Base-by-base conservation (phyloP, 2,329 filamentous ascomycete genomes). In the Ploettnerulaceae sp. region DNA sequence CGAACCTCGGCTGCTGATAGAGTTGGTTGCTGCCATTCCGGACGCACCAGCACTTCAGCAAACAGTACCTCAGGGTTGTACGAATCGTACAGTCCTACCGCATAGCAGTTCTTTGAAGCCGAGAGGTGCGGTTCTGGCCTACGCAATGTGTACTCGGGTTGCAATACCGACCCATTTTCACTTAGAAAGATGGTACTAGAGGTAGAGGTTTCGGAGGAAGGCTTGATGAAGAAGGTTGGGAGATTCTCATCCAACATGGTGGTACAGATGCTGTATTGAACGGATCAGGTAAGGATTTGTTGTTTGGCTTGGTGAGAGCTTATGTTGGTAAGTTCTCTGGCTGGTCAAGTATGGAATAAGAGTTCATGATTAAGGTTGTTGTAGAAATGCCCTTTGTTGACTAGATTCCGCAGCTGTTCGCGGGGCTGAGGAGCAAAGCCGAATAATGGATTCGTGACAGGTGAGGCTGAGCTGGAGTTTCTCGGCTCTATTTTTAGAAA, bases 191-290 rank as follows among this genome's bases (percentile, higher is more conserved):
- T 70, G 40, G 75, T 72, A 57, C 68, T 84, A 62, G 75, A 70
- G 49, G 73, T 69, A 5, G 75, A 70, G 59, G 75, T 74, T 46
- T 78, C 73, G 47, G 74, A 67, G 15, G 69, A 67, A 47, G 59
- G 54, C 53, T 71, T 73, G 63, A 76, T 75, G 57, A 70, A 74
- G 61, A 80, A 82, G 34, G 76, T 89, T 46, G 90, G 90, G n/a
- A 96, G 79, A 67, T 90, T 95, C 66, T 94, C 88, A 81, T 95
- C 89, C 60, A 95, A 77, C 89, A 95, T 95, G 17, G n/a, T n/a
- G n/a, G n/a, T n/a, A n/a, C n/a, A n/a, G n/a, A n/a, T n/a, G n/a
- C n/a, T n/a, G n/a, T n/a, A n/a, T n/a, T n/a, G n/a, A n/a, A 32
- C 47, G 24, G 40, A n/a, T 48, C 32, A 51, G 21, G 41, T 29